Evolutionary conservation across 1,284 basidiomycete genomes (phyloP).

Genomic region (Apiotrichum gamsii): DNA sequence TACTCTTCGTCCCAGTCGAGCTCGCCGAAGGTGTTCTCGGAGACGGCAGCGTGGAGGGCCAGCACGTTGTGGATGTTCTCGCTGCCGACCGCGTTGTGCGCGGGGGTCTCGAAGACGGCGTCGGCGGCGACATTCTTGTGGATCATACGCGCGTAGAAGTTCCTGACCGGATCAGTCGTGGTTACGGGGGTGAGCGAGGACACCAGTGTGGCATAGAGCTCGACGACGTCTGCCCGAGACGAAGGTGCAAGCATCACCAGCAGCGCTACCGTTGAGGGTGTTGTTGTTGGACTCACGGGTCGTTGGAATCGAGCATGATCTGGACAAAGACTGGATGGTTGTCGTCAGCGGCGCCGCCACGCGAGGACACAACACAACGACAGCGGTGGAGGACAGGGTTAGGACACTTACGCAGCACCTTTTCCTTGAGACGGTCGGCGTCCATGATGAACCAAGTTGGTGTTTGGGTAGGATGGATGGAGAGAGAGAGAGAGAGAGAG

Average conservation of each 20-base stretch:
- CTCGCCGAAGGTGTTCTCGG: slow-evolving; percentile 20
- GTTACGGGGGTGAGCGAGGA: neutral
- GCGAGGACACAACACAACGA: too few relatives aligned
- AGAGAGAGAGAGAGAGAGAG: too few relatives aligned
- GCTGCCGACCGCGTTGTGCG: slow-evolving; percentile 21
- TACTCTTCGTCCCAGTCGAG: slow-evolving; percentile 33
- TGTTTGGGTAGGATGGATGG: neutral
- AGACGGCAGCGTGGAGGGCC: slow-evolving; percentile 18
- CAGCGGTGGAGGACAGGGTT: neutral
- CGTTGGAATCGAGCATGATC: neutral
- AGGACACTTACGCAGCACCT: neutral
- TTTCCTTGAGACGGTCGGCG: neutral
- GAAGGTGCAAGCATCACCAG: too few relatives aligned
- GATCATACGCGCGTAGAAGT: slow-evolving; percentile 5
- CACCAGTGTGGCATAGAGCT: too few relatives aligned
- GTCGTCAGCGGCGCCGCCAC: too few relatives aligned
- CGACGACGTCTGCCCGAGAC: too few relatives aligned
- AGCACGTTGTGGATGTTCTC: slow-evolving; percentile 31
- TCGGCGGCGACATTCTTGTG: slow-evolving; percentile 33
- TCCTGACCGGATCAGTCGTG: too few relatives aligned
- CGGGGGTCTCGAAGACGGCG: slow-evolving; percentile 19
- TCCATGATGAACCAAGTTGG: neutral
- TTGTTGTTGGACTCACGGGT: slow-evolving; percentile 1
- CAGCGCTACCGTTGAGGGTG: too few relatives aligned
- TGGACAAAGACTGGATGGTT: neutral